These are phyloP conservation scores for Croton laevigatus DNA, from an alignment of 441 rosid species.

Conservation along the genomic window DNA sequence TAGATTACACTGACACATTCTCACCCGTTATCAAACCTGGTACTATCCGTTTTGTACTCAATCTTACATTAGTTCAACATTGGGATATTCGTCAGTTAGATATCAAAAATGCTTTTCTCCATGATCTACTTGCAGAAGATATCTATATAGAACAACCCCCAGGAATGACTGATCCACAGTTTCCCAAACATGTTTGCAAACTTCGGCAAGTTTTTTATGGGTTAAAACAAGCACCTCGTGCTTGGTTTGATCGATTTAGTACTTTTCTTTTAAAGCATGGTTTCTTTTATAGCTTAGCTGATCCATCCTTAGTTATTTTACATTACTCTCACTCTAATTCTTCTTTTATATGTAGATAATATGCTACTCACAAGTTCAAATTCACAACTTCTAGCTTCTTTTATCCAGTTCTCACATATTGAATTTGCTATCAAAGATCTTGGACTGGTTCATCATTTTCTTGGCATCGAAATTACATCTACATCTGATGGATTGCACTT, in stretches of 20 bases:
- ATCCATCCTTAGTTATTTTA: constrained; percentile 6
- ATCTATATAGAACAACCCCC: neutral
- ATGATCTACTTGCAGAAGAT: neutral
- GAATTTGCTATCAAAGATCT: too few relatives aligned
- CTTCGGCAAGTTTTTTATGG: neutral
- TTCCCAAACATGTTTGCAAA: neutral
- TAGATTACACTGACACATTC: neutral
- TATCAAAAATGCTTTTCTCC: neutral
- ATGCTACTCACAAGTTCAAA: neutral
- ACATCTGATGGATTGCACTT: neutral
- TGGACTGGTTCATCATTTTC: neutral
- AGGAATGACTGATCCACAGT: neutral
- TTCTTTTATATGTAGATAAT: neutral
- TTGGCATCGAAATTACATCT: neutral
- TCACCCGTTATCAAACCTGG: neutral
- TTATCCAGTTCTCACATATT: neutral
- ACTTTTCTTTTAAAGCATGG: too few relatives aligned
- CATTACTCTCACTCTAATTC: neutral
- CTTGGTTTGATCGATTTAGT: too few relatives aligned
- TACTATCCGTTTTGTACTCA: neutral
- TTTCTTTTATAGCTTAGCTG: constrained; percentile 10
- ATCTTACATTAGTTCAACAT: neutral
- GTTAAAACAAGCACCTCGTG: neutral
- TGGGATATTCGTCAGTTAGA: neutral
- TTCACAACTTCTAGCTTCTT: neutral